Evolutionary conservation across 23 red algal genomes (phyloP), one percentile per base, ranked within the genome.

Genomic region (Gracilaria vermiculophylla): DNA sequence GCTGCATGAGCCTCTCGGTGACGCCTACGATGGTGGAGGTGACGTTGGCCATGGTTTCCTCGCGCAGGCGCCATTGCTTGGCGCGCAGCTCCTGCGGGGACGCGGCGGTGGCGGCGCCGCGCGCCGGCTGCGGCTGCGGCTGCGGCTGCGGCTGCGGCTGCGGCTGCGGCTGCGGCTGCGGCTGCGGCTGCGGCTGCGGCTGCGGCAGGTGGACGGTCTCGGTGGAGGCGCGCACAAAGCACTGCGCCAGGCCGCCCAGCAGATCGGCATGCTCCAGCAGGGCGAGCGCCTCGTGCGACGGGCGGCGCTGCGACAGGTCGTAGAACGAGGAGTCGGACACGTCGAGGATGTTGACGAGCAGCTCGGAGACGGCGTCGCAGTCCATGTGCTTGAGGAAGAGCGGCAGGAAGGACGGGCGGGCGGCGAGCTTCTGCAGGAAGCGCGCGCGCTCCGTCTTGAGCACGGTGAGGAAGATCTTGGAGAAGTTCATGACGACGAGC

Each of bases 321-420:
- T 57, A 17, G 16, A 25, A 57, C n/a, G 40, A 23, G 8, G 7
- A 36, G 19, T 94, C 76, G 0, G 58, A 41, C 15, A 44, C 83
- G 27, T 94, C 82, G 0, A 94, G 72, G 21, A 94, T 64, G 31
- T 72, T 82, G 47, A 94, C 92, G 14, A 94, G 37, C 11, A 94
- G 31, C 29, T 94, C 92, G 25, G 82, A 82, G 25, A 94, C 81
- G 50, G 92, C 65, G 21, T 45, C 70, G 35, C 74, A 51, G 25
- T 85, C 37, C 32, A 94, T 80, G 82, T 94, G 92, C 47, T 79
- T 94, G 53, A 94, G 76, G 60, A 94, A 44, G 16, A 56, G 53
- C 16, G 52, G 44, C 45, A 94, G 36, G 65, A 94, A 87, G 17
- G 54, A 44, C 14, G 81, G 33, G 8, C 83, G 62, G 10, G 33